A percentile compares a stretch with the other conserved stretches of the same genome.
phyloP scores from a whole-genome alignment of 2,329 filamentous ascomycete genomes.

The Rosellinia necatrix region DNA sequence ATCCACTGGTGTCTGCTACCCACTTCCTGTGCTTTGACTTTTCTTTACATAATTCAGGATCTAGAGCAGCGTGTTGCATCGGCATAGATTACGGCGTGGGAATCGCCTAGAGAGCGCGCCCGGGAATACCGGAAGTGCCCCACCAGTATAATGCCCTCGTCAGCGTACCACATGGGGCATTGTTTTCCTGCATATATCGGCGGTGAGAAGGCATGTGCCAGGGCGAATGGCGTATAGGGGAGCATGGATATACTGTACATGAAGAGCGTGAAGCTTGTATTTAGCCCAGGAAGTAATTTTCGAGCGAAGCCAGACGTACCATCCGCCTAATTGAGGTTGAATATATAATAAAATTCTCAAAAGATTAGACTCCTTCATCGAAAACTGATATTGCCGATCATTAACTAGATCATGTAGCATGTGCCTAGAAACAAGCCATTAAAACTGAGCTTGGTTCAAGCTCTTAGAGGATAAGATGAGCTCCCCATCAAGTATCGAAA shows the following conservation, averaged over 20 bases:
- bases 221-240: background rate
- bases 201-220: background rate
- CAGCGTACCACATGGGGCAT: background rate
- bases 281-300: background rate
- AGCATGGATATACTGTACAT: constrained; percentile 4
- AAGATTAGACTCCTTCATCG: background rate
- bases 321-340: background rate
- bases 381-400: too few relatives aligned
- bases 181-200: background rate
- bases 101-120: background rate
- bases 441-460: too few relatives aligned
- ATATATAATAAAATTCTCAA: background rate
- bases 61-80: background rate
- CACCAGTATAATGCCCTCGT: background rate
- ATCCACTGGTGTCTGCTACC: background rate
- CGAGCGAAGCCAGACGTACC: background rate
- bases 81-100: background rate
- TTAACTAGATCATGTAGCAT: too few relatives aligned
- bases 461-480: too few relatives aligned
- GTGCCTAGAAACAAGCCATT: too few relatives aligned
- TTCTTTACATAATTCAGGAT: background rate
- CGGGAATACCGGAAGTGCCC: background rate
- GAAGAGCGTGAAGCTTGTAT: background rate
- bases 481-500: too few relatives aligned
- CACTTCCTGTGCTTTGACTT: background rate